phyloP scores from a whole-genome alignment of 225 moss, liverwort and hornwort species.

The Physcomitrium patens region DNA sequence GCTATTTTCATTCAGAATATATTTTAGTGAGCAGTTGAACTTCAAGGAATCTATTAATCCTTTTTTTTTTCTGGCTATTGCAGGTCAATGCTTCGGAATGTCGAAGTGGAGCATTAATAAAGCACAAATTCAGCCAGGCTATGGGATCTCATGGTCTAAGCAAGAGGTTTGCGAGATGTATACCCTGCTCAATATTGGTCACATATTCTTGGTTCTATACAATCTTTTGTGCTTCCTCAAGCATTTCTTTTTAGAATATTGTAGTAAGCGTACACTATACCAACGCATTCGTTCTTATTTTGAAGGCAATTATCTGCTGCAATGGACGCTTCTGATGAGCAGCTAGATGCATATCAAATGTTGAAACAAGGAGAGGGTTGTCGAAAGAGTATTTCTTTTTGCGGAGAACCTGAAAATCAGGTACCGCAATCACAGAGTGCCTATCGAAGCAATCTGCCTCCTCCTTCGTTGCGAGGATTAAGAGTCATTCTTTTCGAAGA shows the following conservation, averaged over 20 bases:
- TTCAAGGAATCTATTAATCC: neutral
- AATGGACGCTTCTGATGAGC: slow-evolving; percentile 34
- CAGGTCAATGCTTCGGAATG: slow-evolving; percentile 89
- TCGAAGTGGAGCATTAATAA: slow-evolving; percentile 78
- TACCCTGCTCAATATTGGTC: neutral
- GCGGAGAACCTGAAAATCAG: slow-evolving; percentile 45
- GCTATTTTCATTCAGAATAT: slow-evolving; percentile 7
- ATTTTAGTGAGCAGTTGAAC: neutral
- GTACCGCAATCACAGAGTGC: slow-evolving; percentile 39
- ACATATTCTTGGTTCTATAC: slow-evolving; percentile 7
- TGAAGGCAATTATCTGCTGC: slow-evolving; percentile 42
- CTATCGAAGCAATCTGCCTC: slow-evolving; percentile 36
- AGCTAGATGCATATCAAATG: slow-evolving; percentile 34
- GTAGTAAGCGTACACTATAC: slow-evolving; percentile 3
- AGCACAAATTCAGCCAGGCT: slow-evolving; percentile 84
- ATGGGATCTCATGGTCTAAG: slow-evolving; percentile 81
- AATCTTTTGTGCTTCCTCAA: slow-evolving; percentile 1
- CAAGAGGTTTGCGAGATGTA: slow-evolving; percentile 49
- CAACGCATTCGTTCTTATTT: slow-evolving; percentile 28
- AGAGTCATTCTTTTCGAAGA: slow-evolving; percentile 94
- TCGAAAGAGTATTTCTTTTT: slow-evolving; percentile 39
- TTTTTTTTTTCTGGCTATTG: slow-evolving; percentile 21
- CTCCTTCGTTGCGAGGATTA: slow-evolving; percentile 53
- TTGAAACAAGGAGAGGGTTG: slow-evolving; percentile 39
- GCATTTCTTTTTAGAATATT: neutral